These are phyloP conservation scores for Coelomomyces lativittatus DNA, from an alignment of 371 early-diverging fungal genomes.

Conservation along the genomic window DNA sequence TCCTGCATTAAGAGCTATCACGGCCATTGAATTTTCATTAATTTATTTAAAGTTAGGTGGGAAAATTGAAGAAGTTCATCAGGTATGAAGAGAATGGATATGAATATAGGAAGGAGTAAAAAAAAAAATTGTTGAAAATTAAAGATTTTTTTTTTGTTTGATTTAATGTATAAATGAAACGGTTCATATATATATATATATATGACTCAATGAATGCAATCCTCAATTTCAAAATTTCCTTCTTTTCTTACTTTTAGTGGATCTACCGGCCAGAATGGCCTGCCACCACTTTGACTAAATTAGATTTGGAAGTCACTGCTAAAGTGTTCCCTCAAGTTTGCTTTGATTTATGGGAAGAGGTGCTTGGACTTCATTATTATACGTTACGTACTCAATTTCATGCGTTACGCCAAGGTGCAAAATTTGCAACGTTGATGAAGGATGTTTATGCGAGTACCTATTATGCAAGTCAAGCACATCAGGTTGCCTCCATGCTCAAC, in stretches of 20 bases:
- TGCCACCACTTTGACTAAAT: slow-evolving; percentile 7
- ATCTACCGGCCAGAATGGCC: slow-evolving; percentile 10
- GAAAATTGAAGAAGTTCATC: neutral
- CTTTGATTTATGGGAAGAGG: slow-evolving; percentile 54
- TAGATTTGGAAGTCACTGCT: slow-evolving; percentile 38
- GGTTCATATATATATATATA: too few relatives aligned
- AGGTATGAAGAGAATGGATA: neutral
- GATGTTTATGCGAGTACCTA: slow-evolving; percentile 9
- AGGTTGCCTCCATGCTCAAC: slow-evolving; percentile 6
- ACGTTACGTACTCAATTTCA: slow-evolving; percentile 45
- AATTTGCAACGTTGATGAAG: slow-evolving; percentile 11
- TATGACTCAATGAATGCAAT: too few relatives aligned
- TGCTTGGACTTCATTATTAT: slow-evolving; percentile 45
- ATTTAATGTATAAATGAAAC: too few relatives aligned
- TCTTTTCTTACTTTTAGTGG: neutral
- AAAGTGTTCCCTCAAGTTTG: too few relatives aligned
- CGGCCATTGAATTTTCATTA: slow-evolving; percentile 23
- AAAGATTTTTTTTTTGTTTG: too few relatives aligned
- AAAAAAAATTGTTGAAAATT: too few relatives aligned
- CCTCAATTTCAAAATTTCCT: too few relatives aligned
- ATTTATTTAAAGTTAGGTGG: slow-evolving; percentile 5
- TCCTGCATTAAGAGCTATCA: slow-evolving; percentile 49
- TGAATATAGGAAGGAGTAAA: too few relatives aligned
- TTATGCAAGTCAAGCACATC: slow-evolving; percentile 8
- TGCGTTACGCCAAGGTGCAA: slow-evolving; percentile 29